Conservation (phyloP, 1,139 yeast genomes). For the Sugiyamaella paludigena region DNA sequence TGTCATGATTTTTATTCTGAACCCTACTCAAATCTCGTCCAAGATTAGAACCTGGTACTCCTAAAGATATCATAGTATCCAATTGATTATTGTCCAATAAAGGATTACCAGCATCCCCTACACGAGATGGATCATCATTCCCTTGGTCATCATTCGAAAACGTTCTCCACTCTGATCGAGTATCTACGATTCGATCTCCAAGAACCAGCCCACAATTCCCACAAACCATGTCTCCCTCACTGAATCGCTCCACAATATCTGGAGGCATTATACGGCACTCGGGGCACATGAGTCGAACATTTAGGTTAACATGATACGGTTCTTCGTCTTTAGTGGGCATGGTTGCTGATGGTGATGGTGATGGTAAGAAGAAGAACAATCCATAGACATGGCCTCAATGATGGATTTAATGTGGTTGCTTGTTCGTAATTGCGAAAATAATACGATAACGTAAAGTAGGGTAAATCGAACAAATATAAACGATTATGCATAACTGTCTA, state of each 20-base stretch:
- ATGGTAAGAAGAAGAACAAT: slow-evolving; percentile 56
- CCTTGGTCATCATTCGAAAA: slow-evolving; percentile 93
- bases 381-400: slow-evolving; percentile 52
- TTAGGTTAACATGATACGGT: slow-evolving; percentile 51
- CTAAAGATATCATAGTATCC: slow-evolving; percentile 87
- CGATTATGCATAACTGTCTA: too few relatives aligned
- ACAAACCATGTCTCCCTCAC: slow-evolving; percentile 97
- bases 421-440: too few relatives aligned
- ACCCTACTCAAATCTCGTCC: slow-evolving; percentile 90
- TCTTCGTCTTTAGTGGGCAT: slow-evolving; percentile 21
- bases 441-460: too few relatives aligned
- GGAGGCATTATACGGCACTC: slow-evolving; percentile 97
- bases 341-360: slow-evolving; percentile 20
- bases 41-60: slow-evolving; percentile 59
- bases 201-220: slow-evolving; percentile 94
- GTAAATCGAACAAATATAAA: too few relatives aligned
- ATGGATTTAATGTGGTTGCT: too few relatives aligned
- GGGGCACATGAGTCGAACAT: slow-evolving; percentile 89
- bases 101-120: slow-evolving; percentile 98
- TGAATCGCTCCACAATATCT: slow-evolving; percentile 87
- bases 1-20: slow-evolving; percentile 82
- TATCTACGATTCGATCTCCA: slow-evolving; percentile 89
- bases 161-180: slow-evolving; percentile 98
- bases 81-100: slow-evolving; percentile 86
- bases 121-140: slow-evolving; percentile 98